phyloP scores from a whole-genome alignment of 805 yeast species.

The Sugiyamaella americana region DNA sequence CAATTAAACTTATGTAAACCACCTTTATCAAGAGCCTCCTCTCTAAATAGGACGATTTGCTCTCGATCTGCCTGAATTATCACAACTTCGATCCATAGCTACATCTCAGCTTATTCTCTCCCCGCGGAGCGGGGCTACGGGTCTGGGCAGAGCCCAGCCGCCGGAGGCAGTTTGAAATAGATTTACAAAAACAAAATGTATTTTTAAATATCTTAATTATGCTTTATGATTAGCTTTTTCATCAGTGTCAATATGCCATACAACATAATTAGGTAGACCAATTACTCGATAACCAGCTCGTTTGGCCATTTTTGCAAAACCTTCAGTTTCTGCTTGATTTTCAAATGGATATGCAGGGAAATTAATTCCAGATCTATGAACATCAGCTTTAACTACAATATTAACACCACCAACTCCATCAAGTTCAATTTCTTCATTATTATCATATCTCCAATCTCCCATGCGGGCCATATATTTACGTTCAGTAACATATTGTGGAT shows the following conservation, averaged over 20 bases:
- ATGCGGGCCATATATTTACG: conserved; percentile 80
- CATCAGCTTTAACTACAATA: conserved; percentile 82
- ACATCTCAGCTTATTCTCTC: no score
- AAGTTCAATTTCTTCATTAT: conserved; percentile 63
- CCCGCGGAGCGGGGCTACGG: no score
- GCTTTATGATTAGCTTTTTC: conserved; percentile 12
- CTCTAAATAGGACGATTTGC: no score
- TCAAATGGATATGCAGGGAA: conserved; percentile 90
- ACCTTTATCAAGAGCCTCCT: no score
- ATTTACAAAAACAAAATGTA: no score
- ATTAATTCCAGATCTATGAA: conserved; percentile 91
- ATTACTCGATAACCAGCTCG: conserved; percentile 77
- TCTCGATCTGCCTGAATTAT: no score
- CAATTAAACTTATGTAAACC: no score
- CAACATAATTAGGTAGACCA: conserved; percentile 82
- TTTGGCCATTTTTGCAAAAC: conserved; percentile 73
- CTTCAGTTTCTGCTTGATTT: conserved; percentile 86
- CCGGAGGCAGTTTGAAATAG: no score
- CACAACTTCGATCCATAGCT: no score
- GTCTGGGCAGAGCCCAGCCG: no score
- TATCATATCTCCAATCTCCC: conserved; percentile 48
- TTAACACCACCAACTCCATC: conserved; percentile 95
- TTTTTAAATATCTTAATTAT: no score
- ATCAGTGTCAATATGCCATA: conserved; percentile 64
- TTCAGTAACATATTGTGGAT: conserved; percentile 68